Evolutionary conservation across 805 yeast genomes (phyloP), one percentile per base, ranked within the genome.

Genomic region (Candida pseudofarinosa): DNA sequence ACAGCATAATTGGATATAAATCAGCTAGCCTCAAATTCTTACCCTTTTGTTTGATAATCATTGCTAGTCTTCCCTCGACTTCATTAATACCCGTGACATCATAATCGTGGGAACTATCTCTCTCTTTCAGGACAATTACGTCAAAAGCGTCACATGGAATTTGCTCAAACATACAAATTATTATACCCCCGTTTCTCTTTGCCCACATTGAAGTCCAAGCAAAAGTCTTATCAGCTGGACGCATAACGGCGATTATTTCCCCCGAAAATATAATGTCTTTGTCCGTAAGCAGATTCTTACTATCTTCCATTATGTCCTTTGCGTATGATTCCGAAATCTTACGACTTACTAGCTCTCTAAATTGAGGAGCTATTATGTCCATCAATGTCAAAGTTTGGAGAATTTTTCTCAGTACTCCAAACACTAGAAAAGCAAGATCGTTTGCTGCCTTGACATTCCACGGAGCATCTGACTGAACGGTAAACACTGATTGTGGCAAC

Each of bases 181-280:
- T 74, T 42, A 86, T 62, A 35, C 78, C 78, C 3, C 82, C 83
- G 50, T 82, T 80, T 45, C 80, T 70, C 54, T 89, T 89, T 0
- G 93, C 95, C 97, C 97, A 91, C 43, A 90, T 62, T 0, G 96
- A 85, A 8, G 96, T 89, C 85, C 95, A 83, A 0, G 90, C 85
- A 45, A 77, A 67, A 20, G 75, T 75, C 38, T 74, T 75, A 38
- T 67, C 73, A 14, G 85, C 85, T 12, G 83, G 80, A 51, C 88
- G 75, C 33, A 77, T 70, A 37, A 89, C 84, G 7, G 95, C 96
- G 10, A 88, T 80, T 38, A 89, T 80, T 53, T 87, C 93, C 45
- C 97, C 97, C 1, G 89, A 77, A 56, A 85, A 85, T 0, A 83
- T 77, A 39, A 82, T 74, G 45, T 77, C 77, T 10, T 42, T 55